Conservation (phyloP, 306 rosid species). For the Fagus crenata region DNA sequence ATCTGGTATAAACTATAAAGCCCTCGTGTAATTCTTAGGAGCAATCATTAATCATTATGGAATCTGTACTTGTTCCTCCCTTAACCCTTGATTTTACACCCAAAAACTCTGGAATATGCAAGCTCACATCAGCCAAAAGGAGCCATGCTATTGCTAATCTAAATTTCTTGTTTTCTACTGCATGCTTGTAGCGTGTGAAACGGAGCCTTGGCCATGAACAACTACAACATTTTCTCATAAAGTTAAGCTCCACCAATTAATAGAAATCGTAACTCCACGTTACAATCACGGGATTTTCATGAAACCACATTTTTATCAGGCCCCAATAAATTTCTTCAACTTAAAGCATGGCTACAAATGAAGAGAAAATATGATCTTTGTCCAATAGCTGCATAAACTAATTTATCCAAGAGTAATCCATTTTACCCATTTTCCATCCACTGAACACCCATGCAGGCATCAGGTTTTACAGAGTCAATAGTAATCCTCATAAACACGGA, state of each 20-base stretch:
- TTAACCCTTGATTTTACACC: no score
- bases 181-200: not conserved
- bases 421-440: no score
- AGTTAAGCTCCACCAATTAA: not conserved
- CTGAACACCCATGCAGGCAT: not conserved
- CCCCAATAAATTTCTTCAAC: not conserved
- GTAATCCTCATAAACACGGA: not conserved
- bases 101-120: no score
- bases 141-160: no score
- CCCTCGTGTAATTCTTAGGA: no score
- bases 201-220: not conserved
- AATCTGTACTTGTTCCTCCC: not conserved
- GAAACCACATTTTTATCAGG: not conserved
- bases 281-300: not conserved
- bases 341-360: not conserved
- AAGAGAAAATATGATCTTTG: not conserved
- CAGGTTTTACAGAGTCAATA: not conserved
- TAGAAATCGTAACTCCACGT: not conserved
- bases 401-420: no score
- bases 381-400: not conserved
- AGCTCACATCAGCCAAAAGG: not conserved
- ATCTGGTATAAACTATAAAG: no score
- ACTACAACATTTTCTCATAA: not conserved
- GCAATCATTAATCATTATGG: no score
- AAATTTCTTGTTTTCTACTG: not conserved